Evolutionary conservation across 139 green algal genomes (phyloP).

Genomic region (Chlamydomonas eustigma): DNA sequence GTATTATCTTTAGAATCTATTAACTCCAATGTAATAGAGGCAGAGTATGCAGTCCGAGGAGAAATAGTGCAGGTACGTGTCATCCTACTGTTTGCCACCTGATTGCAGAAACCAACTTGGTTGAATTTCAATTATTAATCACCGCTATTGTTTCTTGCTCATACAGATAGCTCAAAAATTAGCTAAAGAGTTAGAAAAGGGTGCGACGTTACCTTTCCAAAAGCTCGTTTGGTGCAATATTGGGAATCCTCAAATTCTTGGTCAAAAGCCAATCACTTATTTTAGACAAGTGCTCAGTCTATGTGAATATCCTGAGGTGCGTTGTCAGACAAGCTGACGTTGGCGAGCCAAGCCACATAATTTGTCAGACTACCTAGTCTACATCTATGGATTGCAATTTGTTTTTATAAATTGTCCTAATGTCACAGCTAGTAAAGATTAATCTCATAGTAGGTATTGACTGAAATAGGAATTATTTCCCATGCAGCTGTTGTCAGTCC

Average conservation of each 20-base stretch:
- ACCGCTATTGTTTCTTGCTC: constrained; percentile 24
- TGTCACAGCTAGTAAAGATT: too few species aligned
- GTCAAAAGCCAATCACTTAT: constrained; percentile 93
- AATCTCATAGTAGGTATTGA: too few species aligned
- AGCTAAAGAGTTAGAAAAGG: constrained; percentile 51
- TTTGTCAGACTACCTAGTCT: too few species aligned
- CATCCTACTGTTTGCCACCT: neutral
- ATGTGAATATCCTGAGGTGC: constrained; percentile 75
- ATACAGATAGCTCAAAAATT: constrained; percentile 63
- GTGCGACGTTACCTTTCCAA: constrained; percentile 54
- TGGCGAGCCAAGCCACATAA: too few species aligned
- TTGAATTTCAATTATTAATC: constrained; percentile 31
- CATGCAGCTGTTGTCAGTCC: constrained; percentile 75
- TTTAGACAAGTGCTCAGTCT: constrained; percentile 82
- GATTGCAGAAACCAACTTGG: neutral
- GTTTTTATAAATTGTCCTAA: too few species aligned
- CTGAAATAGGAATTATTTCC: too few species aligned
- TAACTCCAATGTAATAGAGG: constrained; percentile 34
- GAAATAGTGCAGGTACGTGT: constrained; percentile 64
- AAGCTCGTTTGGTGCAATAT: constrained; percentile 87
- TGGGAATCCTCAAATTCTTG: constrained; percentile 87
- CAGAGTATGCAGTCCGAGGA: constrained; percentile 79
- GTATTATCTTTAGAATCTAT: constrained; percentile 34
- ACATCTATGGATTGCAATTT: too few species aligned
- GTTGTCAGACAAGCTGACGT: too few species aligned